phyloP scores from a whole-genome alignment of 1,284 basidiomycete species.

The Porodaedalea pini region DNA sequence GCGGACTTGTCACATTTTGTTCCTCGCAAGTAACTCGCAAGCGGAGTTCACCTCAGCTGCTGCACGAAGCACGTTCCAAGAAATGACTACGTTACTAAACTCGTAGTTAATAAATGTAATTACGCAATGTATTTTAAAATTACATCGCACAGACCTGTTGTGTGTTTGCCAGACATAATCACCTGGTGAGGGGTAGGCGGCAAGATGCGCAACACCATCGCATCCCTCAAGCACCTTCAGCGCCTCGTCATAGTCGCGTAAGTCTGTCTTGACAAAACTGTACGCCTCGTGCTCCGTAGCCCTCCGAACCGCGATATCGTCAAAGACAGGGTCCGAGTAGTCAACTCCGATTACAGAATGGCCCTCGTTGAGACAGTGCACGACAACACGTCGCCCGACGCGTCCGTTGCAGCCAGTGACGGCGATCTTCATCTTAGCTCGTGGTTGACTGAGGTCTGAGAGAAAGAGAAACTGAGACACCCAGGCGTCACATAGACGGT shows the following conservation, averaged over 20 bases:
- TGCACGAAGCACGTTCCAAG: slow-evolving; percentile 65
- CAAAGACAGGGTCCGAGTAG: slow-evolving; percentile 23
- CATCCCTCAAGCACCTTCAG: slow-evolving; percentile 45
- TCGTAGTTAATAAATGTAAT: slow-evolving; percentile 5
- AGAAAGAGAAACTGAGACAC: too few species aligned
- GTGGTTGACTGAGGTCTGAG: too few species aligned
- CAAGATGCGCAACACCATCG: slow-evolving; percentile 60
- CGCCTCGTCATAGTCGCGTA: slow-evolving; percentile 47
- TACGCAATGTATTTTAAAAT: not conserved
- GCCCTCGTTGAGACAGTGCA: slow-evolving; percentile 49
- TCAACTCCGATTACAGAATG: slow-evolving; percentile 63
- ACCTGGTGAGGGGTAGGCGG: slow-evolving; percentile 44
- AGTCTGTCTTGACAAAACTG: slow-evolving; percentile 44
- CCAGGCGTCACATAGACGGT: too few species aligned
- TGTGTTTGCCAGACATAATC: slow-evolving; percentile 55
- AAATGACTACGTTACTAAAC: slow-evolving; percentile 61
- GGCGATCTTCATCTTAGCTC: slow-evolving; percentile 38
- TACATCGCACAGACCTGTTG: slow-evolving; percentile 44
- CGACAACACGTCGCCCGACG: slow-evolving; percentile 54
- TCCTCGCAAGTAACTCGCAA: not conserved
- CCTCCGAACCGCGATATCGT: slow-evolving; percentile 20
- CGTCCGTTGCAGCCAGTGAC: slow-evolving; percentile 63
- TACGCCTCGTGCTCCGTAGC: slow-evolving; percentile 31
- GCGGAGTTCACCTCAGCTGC: slow-evolving; percentile 50
- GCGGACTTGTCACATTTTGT: not conserved